These are phyloP conservation scores for Scutellaria minor DNA, from an alignment of 257 asterid species.

Conservation along the genomic window DNA sequence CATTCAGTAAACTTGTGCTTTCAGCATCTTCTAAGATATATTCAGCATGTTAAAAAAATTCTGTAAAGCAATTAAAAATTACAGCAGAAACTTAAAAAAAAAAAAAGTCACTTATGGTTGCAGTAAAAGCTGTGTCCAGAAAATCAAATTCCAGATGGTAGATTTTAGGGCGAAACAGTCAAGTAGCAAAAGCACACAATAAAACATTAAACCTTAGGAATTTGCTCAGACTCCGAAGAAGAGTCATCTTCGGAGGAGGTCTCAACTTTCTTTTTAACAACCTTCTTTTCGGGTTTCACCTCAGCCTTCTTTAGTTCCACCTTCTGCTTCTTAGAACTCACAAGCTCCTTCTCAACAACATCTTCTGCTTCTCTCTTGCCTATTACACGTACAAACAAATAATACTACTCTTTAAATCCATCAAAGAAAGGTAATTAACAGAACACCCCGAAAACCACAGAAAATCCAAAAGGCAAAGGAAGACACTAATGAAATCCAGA, in stretches of 20 bases:
- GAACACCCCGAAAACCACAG: not conserved
- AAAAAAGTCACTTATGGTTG: not conserved
- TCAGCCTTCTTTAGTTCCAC: conserved; percentile 43
- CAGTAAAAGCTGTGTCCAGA: too few species aligned
- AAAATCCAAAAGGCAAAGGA: not conserved
- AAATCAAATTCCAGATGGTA: not conserved
- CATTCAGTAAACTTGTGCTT: too few species aligned
- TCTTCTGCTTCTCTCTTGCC: conserved; percentile 60
- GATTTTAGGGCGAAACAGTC: not conserved
- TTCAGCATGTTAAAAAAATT: too few species aligned
- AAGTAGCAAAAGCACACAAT: not conserved
- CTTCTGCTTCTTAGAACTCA: conserved; percentile 54
- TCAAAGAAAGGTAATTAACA: not conserved
- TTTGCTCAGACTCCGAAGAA: conserved; percentile 44
- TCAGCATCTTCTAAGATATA: too few species aligned
- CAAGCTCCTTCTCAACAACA: conserved; percentile 34
- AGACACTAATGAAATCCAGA: not conserved
- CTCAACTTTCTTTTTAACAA: conserved; percentile 49
- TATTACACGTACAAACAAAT: conserved; percentile 1
- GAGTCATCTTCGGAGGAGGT: conserved; percentile 56
- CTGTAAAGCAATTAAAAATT: not conserved
- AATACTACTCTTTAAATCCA: not conserved
- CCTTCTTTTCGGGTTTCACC: conserved; percentile 51
- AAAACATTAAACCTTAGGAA: conserved; percentile 42
- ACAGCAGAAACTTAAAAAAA: not conserved